phyloP scores from a whole-genome alignment of 2,329 filamentous ascomycete species.

The Dendryphion nanum region DNA sequence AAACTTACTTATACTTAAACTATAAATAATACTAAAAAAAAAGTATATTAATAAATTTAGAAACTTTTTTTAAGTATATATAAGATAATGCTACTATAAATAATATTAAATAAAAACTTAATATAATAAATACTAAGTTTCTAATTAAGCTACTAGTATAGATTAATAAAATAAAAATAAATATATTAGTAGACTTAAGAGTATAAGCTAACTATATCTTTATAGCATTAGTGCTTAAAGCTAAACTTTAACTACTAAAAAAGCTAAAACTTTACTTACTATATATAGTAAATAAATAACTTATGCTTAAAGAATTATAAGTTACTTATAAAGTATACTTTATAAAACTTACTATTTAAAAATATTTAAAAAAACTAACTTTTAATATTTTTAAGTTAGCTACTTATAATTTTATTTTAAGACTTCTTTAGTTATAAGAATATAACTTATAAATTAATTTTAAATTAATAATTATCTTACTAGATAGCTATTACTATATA shows the following conservation, averaged over 20 bases:
- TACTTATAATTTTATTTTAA: no score
- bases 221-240: neutral
- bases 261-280: neutral
- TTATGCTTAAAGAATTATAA: neutral
- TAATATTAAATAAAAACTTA: neutral
- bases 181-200: neutral
- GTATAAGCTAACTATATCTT: neutral
- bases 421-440: no score
- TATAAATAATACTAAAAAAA: neutral
- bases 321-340: neutral
- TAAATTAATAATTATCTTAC: no score
- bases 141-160: neutral
- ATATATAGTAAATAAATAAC: neutral
- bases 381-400: neutral
- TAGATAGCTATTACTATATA: no score
- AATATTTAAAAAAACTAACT: neutral
- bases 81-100: neutral
- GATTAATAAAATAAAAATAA: neutral
- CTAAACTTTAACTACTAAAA: neutral
- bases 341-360: neutral
- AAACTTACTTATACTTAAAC: neutral
- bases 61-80: slow-evolving; percentile 19
- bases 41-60: neutral
- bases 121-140: neutral
- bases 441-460: no score